These are phyloP conservation scores for Aspergillus viridinutans DNA, from an alignment of 2,329 filamentous ascomycete genomes.

Conservation along the genomic window DNA sequence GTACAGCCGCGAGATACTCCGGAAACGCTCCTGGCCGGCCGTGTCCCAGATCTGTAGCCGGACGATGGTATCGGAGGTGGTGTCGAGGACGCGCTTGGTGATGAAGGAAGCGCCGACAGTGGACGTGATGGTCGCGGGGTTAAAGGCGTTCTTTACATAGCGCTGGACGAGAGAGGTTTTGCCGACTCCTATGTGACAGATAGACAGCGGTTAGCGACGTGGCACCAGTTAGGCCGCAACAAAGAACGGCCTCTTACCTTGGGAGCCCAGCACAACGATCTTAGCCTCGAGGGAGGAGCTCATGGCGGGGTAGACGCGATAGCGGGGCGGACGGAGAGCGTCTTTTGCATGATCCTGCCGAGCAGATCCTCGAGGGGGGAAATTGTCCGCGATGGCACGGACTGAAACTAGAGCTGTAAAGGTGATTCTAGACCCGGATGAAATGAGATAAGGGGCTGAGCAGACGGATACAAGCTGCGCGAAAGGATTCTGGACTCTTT, in stretches of 20 bases:
- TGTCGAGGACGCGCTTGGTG: constrained; percentile 75
- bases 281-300: constrained; percentile 50
- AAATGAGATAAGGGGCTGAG: not conserved
- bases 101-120: constrained; percentile 79
- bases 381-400: not conserved
- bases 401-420: not conserved
- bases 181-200: constrained; percentile 41
- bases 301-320: constrained; percentile 36
- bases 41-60: constrained; percentile 97
- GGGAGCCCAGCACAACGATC: constrained; percentile 50
- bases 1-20: constrained; percentile 90
- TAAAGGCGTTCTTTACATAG: constrained; percentile 45
- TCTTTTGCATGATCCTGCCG: constrained; percentile 29
- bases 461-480: not conserved
- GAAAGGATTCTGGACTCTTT: not conserved
- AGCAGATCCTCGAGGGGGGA: not conserved
- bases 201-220: not conserved
- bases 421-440: not conserved
- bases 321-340: constrained; percentile 19
- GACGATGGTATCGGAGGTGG: constrained; percentile 78
- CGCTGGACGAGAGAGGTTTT: constrained; percentile 51
- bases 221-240: not conserved
- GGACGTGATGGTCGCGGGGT: constrained; percentile 46
- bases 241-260: constrained; percentile 34
- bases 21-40: constrained; percentile 90